Percentiles rank a stretch among this genome's conserved stretches.
Conservation (phyloP, 2,329 filamentous ascomycete genomes). For the Aureobasidium leucospermi region DNA sequence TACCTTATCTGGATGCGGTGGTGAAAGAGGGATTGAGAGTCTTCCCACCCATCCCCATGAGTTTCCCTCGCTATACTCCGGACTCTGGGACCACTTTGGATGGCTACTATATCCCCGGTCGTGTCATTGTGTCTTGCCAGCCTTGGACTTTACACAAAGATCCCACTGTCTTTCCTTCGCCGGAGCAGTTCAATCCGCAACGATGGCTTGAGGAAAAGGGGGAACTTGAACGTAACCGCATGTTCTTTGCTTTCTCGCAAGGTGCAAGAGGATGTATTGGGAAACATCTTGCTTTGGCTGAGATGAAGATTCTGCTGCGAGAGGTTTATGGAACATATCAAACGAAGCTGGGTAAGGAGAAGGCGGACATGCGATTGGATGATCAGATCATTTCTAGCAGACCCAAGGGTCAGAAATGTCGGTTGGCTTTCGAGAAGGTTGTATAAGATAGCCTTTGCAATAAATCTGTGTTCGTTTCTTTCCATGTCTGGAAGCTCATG, state of each 20-base stretch:
- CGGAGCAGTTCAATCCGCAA: conserved; percentile 40
- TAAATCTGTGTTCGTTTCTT: no score
- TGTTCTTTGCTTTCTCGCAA: conserved; percentile 17
- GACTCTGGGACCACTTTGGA: conserved; percentile 30
- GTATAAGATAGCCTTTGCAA: neutral
- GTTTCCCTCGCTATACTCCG: conserved; percentile 44
- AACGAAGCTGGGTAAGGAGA: conserved; percentile 6
- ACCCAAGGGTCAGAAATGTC: conserved; percentile 15
- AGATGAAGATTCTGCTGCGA: conserved; percentile 16
- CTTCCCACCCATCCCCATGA: conserved; percentile 45
- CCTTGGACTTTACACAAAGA: conserved; percentile 43
- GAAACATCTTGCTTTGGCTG: conserved; percentile 15
- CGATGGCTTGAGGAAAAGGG: conserved; percentile 36
- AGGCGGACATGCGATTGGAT: conserved; percentile 13
- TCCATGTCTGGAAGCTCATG: neutral
- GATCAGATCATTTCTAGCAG: conserved; percentile 16
- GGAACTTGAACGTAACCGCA: conserved; percentile 35
- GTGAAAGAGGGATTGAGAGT: conserved; percentile 45
- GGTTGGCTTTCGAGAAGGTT: conserved; percentile 10
- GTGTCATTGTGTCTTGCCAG: conserved; percentile 40
- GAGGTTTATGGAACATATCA: conserved; percentile 13
- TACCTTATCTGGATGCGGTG: conserved; percentile 43
- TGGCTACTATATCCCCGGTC: conserved; percentile 29
- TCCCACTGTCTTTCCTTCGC: conserved; percentile 35
- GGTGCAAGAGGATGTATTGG: conserved; percentile 16